Evolutionary conservation across 805 yeast genomes (phyloP).

Genomic region (Metschnikowia cubensis): DNA sequence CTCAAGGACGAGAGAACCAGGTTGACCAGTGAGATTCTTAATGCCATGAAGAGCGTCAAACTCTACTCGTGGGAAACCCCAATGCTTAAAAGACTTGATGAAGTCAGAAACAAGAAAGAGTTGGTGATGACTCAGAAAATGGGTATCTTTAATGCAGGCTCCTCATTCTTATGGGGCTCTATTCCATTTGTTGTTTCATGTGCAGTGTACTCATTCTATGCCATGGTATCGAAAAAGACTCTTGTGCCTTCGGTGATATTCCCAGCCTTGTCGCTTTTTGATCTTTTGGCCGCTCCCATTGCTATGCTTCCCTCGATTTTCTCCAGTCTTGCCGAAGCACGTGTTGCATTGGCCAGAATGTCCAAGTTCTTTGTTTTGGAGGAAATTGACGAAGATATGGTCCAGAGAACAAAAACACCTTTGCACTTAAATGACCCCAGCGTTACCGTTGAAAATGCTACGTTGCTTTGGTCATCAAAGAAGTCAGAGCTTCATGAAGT

Average conservation of each 20-base stretch:
- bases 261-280: slow-evolving; percentile 39
- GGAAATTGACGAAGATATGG: slow-evolving; percentile 27
- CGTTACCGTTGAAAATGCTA: slow-evolving; percentile 45
- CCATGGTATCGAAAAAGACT: slow-evolving; percentile 20
- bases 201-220: slow-evolving; percentile 29
- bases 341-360: slow-evolving; percentile 33
- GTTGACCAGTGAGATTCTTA: slow-evolving; percentile 54
- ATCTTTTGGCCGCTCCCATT: slow-evolving; percentile 34
- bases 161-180: slow-evolving; percentile 34
- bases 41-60: slow-evolving; percentile 60
- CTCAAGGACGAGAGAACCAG: slow-evolving; percentile 58
- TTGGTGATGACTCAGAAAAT: slow-evolving; percentile 47
- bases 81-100: slow-evolving; percentile 48
- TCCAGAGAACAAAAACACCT: slow-evolving; percentile 17
- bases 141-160: slow-evolving; percentile 32
- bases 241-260: slow-evolving; percentile 36
- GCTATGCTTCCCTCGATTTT: slow-evolving; percentile 30
- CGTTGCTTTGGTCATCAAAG: slow-evolving; percentile 47
- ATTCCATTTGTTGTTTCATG: slow-evolving; percentile 36
- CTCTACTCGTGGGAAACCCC: slow-evolving; percentile 70
- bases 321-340: slow-evolving; percentile 26
- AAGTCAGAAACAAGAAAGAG: slow-evolving; percentile 57
- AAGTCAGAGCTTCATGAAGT: slow-evolving; percentile 19
- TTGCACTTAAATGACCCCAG: slow-evolving; percentile 22
- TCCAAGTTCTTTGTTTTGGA: slow-evolving; percentile 29